Base-by-base conservation (phyloP, 2,329 filamentous ascomycete genomes). In the Catunica adiposa region DNA sequence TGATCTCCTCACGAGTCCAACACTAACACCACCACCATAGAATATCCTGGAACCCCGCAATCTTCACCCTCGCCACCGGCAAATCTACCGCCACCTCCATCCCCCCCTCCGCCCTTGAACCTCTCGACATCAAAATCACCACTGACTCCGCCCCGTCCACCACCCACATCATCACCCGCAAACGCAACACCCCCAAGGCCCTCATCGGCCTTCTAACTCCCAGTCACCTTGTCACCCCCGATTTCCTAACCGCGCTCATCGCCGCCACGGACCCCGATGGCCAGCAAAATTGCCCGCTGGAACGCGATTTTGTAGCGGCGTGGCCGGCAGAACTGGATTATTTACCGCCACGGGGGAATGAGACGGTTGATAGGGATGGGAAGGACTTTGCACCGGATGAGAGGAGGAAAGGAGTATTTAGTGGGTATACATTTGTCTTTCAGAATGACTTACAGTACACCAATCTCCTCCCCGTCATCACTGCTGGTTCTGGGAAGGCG, bases 371-470 rank as follows among this genome's bases (percentile, higher is more conserved):
- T 37, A 78, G 84, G 51, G 77, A 82, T 0, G 72, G 78, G 8
- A 76, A 79, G n/a, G 77, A 80, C 11, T 90, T 94, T 64, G 73
- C 75, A 6, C 90, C 92, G 0, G 79, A 90, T 59, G 61, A 72
- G 0, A 68, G 70, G 15, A 78, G 92, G 20, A 70, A 72, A 6
- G 79, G 82, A 26, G 73, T 98, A 0, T 97, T 98, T 61, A 79
- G 86, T 9, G 86, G 86, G 2, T 92, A 89, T 63, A 90, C 83
- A 0, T 96, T 97, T 64, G 74, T 98, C 2, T 95, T 97, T 63
- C 83, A 89, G 61, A 82, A 89, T 55, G 68, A 77, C 54, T 72
- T 72, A 2, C 90, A 97, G 66, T 88, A 82, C 65, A 79, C 86
- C 6, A 87, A 78, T 60, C 71, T 98, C 3, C 70, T 86, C 46